These are phyloP conservation scores for Fusarium illudens DNA, from an alignment of 2,329 filamentous ascomycete genomes.

Conservation along the genomic window DNA sequence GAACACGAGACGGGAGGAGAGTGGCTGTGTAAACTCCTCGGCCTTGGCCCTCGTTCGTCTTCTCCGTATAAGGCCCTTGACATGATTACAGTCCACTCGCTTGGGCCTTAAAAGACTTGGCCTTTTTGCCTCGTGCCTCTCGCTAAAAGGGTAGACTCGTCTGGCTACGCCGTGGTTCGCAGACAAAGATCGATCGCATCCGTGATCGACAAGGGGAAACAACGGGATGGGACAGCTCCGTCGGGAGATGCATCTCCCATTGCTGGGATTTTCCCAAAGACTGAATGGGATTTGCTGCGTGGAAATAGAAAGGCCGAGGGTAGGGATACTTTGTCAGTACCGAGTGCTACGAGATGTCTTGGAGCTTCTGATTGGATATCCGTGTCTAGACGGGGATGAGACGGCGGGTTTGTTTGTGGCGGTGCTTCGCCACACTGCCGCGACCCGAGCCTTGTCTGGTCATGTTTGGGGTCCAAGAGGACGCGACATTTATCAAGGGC, in stretches of 20 bases:
- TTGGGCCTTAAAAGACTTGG: constrained; percentile 23
- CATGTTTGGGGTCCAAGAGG: constrained; percentile 16
- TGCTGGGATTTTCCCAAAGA: constrained; percentile 9
- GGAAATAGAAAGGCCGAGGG: constrained; percentile 23
- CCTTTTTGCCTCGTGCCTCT: constrained; percentile 15
- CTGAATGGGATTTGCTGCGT: constrained; percentile 22
- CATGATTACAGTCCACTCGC: constrained; percentile 10
- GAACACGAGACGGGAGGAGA: constrained; percentile 29
- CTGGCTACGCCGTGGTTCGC: constrained; percentile 12
- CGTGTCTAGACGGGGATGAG: background rate
- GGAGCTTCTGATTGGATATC: constrained; percentile 14
- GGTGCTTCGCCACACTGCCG: constrained; percentile 38
- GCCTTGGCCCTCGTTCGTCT: constrained; percentile 12
- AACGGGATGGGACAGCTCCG: constrained; percentile 15
- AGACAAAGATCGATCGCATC: constrained; percentile 3
- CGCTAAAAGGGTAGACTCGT: constrained; percentile 1
- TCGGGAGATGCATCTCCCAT: constrained; percentile 8
- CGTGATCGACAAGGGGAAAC: constrained; percentile 18
- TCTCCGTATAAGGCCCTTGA: background rate
- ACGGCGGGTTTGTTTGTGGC: constrained; percentile 28
- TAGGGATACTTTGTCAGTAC: constrained; percentile 3
- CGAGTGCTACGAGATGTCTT: background rate
- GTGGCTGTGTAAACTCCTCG: constrained; percentile 32
- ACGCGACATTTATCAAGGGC: constrained; percentile 9
- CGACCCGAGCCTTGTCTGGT: constrained; percentile 30